These are phyloP conservation scores for Epichloe festucae DNA, from an alignment of 2,329 filamentous ascomycete genomes.

Conservation along the genomic window DNA sequence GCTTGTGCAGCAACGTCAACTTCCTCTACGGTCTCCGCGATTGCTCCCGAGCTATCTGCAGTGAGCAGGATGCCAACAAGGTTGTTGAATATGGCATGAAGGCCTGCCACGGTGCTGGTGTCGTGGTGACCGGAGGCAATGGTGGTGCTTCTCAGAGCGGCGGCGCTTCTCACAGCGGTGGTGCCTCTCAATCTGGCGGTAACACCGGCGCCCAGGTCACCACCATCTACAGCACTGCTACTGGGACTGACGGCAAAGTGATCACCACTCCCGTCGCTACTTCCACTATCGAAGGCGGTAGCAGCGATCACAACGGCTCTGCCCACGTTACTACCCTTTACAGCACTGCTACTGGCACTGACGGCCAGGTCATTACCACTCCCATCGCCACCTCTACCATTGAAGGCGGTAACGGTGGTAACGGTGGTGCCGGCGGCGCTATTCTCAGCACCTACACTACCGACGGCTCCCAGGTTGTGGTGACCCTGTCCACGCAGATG, in stretches of 20 bases:
- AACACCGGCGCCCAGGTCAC: conserved; percentile 10
- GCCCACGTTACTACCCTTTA: conserved; percentile 22
- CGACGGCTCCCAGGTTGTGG: conserved; percentile 11
- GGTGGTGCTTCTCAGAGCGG: conserved; percentile 1
- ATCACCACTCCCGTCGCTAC: conserved; percentile 24
- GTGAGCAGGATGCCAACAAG: conserved; percentile 19
- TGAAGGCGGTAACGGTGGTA: conserved; percentile 9
- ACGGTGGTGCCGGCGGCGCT: conserved; percentile 8
- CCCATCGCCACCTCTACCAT: conserved; percentile 25
- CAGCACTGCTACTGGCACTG: conserved; percentile 22
- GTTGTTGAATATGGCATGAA: conserved; percentile 26
- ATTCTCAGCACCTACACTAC: conserved; percentile 13
- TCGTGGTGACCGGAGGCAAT: conserved; percentile 16
- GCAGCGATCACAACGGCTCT: conserved; percentile 5
- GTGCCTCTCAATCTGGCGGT: not conserved
- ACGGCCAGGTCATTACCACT: conserved; percentile 19
- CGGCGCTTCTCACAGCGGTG: conserved; percentile 1
- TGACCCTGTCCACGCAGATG: conserved; percentile 17
- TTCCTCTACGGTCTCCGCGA: conserved; percentile 38
- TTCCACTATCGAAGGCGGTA: conserved; percentile 16
- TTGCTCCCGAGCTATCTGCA: conserved; percentile 34
- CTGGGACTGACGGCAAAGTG: conserved; percentile 19
- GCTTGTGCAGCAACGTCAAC: conserved; percentile 33
- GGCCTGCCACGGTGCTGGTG: conserved; percentile 25
- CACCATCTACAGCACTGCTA: conserved; percentile 23